phyloP scores from a whole-genome alignment of 768 basidiomycete genomes.

The Lactarius pseudohatsudake region DNA sequence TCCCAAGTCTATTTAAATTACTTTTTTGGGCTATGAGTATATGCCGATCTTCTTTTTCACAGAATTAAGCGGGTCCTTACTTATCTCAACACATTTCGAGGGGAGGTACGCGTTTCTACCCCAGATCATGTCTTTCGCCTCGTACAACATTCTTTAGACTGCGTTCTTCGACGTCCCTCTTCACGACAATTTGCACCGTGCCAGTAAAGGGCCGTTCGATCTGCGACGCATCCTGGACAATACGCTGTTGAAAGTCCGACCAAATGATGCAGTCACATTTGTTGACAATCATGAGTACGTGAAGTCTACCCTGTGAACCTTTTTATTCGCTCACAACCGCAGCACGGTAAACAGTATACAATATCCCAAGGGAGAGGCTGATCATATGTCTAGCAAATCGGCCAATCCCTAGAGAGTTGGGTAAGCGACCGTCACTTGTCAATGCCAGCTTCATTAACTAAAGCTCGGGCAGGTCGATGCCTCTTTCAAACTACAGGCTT shows the following conservation, averaged over 20 bases:
- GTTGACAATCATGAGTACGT: constrained; percentile 89
- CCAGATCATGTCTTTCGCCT: background rate
- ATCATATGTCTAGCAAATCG: constrained; percentile 48
- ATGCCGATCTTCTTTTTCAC: constrained; percentile 40
- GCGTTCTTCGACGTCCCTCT: constrained; percentile 92
- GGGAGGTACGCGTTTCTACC: constrained; percentile 49
- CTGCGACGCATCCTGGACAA: constrained; percentile 69
- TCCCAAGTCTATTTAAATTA: constrained; percentile 47
- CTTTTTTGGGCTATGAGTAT: background rate
- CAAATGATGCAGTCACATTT: constrained; percentile 84
- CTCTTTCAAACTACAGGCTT: constrained; percentile 79
- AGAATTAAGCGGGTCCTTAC: constrained; percentile 44
- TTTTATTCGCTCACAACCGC: constrained; percentile 21
- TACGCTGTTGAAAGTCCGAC: constrained; percentile 65
- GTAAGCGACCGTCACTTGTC: constrained; percentile 41
- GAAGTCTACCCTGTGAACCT: constrained; percentile 4
- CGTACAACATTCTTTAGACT: constrained; percentile 46
- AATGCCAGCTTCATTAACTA: background rate
- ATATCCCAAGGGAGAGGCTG: background rate
- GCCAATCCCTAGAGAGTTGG: constrained; percentile 83
- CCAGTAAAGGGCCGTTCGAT: constrained; percentile 76
- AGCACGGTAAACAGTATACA: constrained; percentile 56
- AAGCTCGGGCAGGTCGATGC: constrained; percentile 51
- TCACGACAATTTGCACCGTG: constrained; percentile 78
- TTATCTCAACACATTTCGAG: constrained; percentile 61